These are phyloP conservation scores for Stachybotrys elegans DNA, from an alignment of 2,329 filamentous ascomycete species.

Conservation along the genomic window DNA sequence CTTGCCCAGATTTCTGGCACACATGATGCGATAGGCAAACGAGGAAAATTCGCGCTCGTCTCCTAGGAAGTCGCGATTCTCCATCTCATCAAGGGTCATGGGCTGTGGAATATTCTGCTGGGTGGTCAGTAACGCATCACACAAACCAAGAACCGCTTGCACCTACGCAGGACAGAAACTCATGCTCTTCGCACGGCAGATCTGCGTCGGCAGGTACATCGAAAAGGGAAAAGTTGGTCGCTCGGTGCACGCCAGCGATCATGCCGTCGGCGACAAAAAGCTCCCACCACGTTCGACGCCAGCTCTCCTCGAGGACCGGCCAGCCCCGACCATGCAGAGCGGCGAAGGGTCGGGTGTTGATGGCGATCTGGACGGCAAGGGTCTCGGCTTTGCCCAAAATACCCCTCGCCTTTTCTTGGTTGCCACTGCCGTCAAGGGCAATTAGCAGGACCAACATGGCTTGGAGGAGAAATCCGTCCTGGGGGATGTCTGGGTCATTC, in stretches of 20 bases:
- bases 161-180: conserved; percentile 57
- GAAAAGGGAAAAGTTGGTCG: conserved; percentile 65
- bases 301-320: conserved; percentile 71
- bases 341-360: conserved; percentile 68
- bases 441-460: conserved; percentile 73
- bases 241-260: conserved; percentile 72
- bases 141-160: not conserved
- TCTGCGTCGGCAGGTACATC: conserved; percentile 63
- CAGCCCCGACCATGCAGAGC: conserved; percentile 57
- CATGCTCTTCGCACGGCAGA: conserved; percentile 78
- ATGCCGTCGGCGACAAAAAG: conserved; percentile 77
- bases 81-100: conserved; percentile 67
- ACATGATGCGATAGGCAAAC: conserved; percentile 78
- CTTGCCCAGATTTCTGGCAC: conserved; percentile 70
- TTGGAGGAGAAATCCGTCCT: conserved; percentile 66
- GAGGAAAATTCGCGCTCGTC: conserved; percentile 73
- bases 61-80: conserved; percentile 67
- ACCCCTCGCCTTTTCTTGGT: conserved; percentile 63
- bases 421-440: conserved; percentile 69
- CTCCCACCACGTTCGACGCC: conserved; percentile 90
- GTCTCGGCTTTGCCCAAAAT: conserved; percentile 64
- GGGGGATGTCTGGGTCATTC: conserved; percentile 39
- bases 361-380: conserved; percentile 68
- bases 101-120: conserved; percentile 51
- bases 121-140: conserved; percentile 3